Percentiles rank a stretch among this genome's conserved stretches.
Evolutionary conservation across 805 yeast genomes (phyloP).

Genomic region (Yarrowia sp.): DNA sequence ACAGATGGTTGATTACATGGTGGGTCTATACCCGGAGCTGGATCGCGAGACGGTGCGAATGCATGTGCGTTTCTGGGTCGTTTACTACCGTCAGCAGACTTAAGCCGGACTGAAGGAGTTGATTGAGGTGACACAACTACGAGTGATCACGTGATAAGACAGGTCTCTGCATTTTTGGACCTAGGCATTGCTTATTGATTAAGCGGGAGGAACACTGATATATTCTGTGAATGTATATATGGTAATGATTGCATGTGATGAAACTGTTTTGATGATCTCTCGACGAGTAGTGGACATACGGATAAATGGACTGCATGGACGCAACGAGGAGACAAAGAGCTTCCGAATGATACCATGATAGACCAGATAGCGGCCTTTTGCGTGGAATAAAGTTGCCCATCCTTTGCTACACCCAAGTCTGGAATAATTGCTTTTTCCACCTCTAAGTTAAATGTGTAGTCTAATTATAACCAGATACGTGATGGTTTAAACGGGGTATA

Average conservation of each 20-base stretch:
- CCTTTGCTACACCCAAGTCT: neutral
- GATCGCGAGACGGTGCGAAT: constrained; percentile 18
- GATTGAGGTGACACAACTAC: neutral
- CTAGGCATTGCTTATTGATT: neutral
- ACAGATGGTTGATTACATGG: constrained; percentile 15
- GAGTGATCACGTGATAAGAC: no score
- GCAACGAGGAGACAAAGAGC: no score
- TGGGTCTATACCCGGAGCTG: constrained; percentile 1
- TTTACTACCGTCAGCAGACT: neutral
- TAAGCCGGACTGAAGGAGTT: neutral
- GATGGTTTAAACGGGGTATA: neutral
- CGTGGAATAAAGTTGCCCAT: neutral
- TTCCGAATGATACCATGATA: no score
- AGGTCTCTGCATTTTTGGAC: neutral
- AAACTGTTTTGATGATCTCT: neutral
- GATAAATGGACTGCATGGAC: no score
- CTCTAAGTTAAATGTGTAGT: neutral
- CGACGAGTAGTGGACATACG: no score
- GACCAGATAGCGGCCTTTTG: no score
- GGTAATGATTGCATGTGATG: neutral
- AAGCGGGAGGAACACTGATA: neutral
- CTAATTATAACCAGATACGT: neutral
- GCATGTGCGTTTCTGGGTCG: constrained; percentile 14
- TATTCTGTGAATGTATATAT: constrained; percentile 7
- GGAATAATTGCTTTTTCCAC: neutral